Evolutionary conservation across 352 stramenopile genomes (phyloP).

Genomic region (Globisporangium irregulare): DNA sequence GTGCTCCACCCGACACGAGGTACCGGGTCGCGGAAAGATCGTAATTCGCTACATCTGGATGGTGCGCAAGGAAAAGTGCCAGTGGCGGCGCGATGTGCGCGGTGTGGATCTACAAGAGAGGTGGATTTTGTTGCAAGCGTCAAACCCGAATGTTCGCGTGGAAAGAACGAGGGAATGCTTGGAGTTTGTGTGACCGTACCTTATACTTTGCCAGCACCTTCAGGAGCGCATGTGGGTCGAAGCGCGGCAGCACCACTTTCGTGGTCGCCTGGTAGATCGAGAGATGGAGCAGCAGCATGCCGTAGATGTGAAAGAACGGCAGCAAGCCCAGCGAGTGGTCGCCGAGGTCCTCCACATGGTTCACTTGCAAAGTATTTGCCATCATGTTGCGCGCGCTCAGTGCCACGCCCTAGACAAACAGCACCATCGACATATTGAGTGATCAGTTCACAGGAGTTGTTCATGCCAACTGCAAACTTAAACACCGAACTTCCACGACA

Average conservation of each 20-base stretch:
- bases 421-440: too few species aligned
- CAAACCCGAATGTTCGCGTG: background rate
- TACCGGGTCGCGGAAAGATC: conserved; percentile 76
- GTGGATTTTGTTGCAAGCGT: background rate
- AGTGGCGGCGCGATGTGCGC: conserved; percentile 76
- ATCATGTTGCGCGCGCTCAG: conserved; percentile 90
- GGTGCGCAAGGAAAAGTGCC: conserved; percentile 21
- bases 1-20: conserved; percentile 76
- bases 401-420: conserved; percentile 24
- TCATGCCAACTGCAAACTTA: too few species aligned
- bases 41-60: conserved; percentile 84
- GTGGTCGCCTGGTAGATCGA: conserved; percentile 75
- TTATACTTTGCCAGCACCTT: conserved; percentile 68
- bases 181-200: conserved; percentile 14
- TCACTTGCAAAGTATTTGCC: conserved; percentile 85
- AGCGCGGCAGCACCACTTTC: conserved; percentile 88
- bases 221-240: conserved; percentile 89
- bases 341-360: conserved; percentile 58
- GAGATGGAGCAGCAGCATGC: conserved; percentile 79
- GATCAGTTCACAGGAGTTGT: too few species aligned
- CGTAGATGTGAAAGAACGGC: conserved; percentile 97
- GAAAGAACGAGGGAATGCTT: too few species aligned
- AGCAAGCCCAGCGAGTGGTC: conserved; percentile 64
- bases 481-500: too few species aligned
- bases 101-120: conserved; percentile 26